phyloP scores from a whole-genome alignment of 805 yeast genomes.

The Lachancea quebecensis region DNA sequence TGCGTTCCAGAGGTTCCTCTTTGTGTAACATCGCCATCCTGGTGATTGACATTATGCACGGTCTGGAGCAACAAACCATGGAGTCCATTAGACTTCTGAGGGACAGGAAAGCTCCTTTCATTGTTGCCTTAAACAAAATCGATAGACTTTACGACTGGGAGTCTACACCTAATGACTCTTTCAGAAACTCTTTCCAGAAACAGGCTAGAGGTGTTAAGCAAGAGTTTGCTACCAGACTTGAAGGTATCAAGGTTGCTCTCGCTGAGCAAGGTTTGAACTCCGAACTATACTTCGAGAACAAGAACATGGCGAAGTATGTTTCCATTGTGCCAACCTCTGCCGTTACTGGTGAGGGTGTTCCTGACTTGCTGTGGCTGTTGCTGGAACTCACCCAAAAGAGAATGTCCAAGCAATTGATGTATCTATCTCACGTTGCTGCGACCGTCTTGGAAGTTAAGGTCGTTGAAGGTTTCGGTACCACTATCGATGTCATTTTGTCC shows the following conservation, averaged over 20 bases:
- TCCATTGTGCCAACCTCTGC: conserved; percentile 98
- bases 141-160: conserved; percentile 98
- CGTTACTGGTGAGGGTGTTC: conserved; percentile 99
- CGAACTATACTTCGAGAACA: conserved; percentile 92
- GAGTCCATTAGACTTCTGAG: conserved; percentile 88
- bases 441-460: conserved; percentile 96
- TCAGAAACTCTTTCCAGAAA: conserved; percentile 84
- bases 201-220: conserved; percentile 82
- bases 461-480: conserved; percentile 96
- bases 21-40: conserved; percentile 97
- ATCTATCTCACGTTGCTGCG: conserved; percentile 83
- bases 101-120: conserved; percentile 96
- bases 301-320: conserved; percentile 86
- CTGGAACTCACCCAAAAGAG: conserved; percentile 95
- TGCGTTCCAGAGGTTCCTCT: conserved; percentile 98
- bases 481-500: conserved; percentile 96
- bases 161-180: conserved; percentile 80
- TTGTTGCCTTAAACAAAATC: conserved; percentile 94
- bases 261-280: conserved; percentile 98
- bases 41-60: conserved; percentile 98
- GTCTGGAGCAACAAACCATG: conserved; percentile 94
- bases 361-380: conserved; percentile 92
- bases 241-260: conserved; percentile 78
- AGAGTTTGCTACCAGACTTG: conserved; percentile 84
- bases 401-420: conserved; percentile 98